phyloP scores from a whole-genome alignment of 139 green algal species.

The Spirogloea muscicola region DNA sequence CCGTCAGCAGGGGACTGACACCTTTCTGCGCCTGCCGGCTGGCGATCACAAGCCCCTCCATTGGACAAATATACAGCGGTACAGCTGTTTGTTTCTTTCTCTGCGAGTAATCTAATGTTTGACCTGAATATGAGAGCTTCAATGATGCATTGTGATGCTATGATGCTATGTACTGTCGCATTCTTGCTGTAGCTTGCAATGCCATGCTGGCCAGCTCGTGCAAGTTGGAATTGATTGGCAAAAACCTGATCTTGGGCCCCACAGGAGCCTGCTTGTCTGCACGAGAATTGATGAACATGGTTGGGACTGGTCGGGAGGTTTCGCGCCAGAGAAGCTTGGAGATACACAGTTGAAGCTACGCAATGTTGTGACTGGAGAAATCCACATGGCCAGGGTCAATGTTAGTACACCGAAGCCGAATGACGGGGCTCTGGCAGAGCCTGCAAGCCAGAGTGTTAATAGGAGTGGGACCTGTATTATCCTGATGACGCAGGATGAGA shows the following conservation, averaged over 20 bases:
- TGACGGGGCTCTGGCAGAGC: too few relatives aligned
- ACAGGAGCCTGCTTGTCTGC: constrained; percentile 32
- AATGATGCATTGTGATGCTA: too few relatives aligned
- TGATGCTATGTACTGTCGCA: too few relatives aligned
- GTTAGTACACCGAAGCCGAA: constrained; percentile 29
- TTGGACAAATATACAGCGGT: constrained; percentile 17
- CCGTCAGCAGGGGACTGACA: constrained; percentile 35
- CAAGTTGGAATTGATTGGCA: too few relatives aligned
- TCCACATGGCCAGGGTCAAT: constrained; percentile 33
- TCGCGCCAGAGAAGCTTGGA: constrained; percentile 37
- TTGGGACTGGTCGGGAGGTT: constrained; percentile 47
- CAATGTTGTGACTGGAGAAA: neutral
- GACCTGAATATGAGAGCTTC: too few relatives aligned
- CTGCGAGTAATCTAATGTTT: too few relatives aligned
- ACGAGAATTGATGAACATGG: constrained; percentile 34
- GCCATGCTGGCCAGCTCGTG: too few relatives aligned
- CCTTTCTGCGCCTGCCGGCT: constrained; percentile 12
- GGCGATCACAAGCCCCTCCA: constrained; percentile 17
- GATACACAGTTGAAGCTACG: constrained; percentile 48
- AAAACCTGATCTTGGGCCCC: too few relatives aligned
- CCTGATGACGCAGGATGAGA: constrained; percentile 31
- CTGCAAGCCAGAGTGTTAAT: too few relatives aligned
- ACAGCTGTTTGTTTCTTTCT: neutral
- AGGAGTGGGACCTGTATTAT: constrained; percentile 48
- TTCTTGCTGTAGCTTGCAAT: too few relatives aligned